Percentiles rank a stretch among this genome's conserved stretches.
Conservation (phyloP, 2,329 filamentous ascomycete genomes). For the Tolypocladium ovalisporum region DNA sequence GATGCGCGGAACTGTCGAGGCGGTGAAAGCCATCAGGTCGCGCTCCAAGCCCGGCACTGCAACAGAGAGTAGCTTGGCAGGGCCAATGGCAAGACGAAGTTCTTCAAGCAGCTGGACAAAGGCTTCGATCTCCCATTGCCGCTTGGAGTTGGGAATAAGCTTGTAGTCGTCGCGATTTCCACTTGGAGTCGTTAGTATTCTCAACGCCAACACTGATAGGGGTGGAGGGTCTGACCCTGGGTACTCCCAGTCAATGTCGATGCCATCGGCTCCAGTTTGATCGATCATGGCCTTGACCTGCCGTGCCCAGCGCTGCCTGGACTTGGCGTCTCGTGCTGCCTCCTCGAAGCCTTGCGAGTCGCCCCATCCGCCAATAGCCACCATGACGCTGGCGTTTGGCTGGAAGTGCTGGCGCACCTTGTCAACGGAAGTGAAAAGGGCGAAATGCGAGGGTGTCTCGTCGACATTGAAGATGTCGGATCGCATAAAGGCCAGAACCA, state of each 20-base stretch:
- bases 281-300: conserved; percentile 55
- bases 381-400: conserved; percentile 47
- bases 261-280: conserved; percentile 52
- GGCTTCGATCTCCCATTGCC: conserved; percentile 49
- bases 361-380: conserved; percentile 69
- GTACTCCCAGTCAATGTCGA: conserved; percentile 57
- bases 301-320: conserved; percentile 47
- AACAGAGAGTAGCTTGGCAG: conserved; percentile 50
- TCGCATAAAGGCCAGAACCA: conserved; percentile 46
- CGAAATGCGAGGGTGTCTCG: conserved; percentile 25
- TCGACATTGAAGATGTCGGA: conserved; percentile 40
- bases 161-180: conserved; percentile 66
- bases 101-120: conserved; percentile 51
- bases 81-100: conserved; percentile 45
- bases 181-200: conserved; percentile 14
- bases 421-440: conserved; percentile 41
- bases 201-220: neutral
- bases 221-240: conserved; percentile 31
- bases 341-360: conserved; percentile 52
- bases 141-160: conserved; percentile 46
- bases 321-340: conserved; percentile 39
- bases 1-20: conserved; percentile 46
- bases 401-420: conserved; percentile 37
- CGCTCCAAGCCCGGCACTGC: conserved; percentile 53
- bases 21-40: conserved; percentile 59